Evolutionary conservation across 1,284 basidiomycete species (phyloP).

Genomic region (Cryptococcus sp.): DNA sequence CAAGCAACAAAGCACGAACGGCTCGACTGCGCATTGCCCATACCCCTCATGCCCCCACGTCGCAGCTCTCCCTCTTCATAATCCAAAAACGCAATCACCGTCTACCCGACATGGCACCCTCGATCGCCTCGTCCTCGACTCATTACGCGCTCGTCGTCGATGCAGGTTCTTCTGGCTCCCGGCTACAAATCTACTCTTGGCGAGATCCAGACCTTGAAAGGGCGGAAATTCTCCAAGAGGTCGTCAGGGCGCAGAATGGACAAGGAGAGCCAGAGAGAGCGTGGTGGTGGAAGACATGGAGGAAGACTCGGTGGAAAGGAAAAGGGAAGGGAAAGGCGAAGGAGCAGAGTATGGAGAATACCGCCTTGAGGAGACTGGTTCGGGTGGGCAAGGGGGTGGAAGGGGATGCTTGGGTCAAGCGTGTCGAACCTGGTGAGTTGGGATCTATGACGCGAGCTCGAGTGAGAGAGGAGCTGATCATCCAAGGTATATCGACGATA

Average conservation of each 20-base stretch:
- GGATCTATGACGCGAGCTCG: neutral
- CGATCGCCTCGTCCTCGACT: slow-evolving; percentile 52
- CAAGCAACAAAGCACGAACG: too few relatives aligned
- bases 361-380: slow-evolving; percentile 56
- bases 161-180: slow-evolving; percentile 93
- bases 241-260: slow-evolving; percentile 15
- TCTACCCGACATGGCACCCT: slow-evolving; percentile 35
- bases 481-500: slow-evolving; percentile 77
- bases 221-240: slow-evolving; percentile 42
- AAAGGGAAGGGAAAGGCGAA: slow-evolving; percentile 35
- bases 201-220: slow-evolving; percentile 63
- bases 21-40: too few relatives aligned
- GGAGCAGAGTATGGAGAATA: slow-evolving; percentile 33
- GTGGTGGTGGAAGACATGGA: slow-evolving; percentile 36
- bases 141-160: slow-evolving; percentile 95
- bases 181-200: slow-evolving; percentile 97
- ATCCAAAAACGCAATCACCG: neutral
- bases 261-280: slow-evolving; percentile 9
- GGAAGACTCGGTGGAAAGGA: slow-evolving; percentile 32
- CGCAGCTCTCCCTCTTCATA: too few relatives aligned
- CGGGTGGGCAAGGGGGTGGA: slow-evolving; percentile 87
- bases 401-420: slow-evolving; percentile 77
- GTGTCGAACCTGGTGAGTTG: slow-evolving; percentile 82
- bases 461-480: slow-evolving; percentile 2
- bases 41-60: too few relatives aligned